A percentile compares a stretch with the other conserved stretches of the same genome.
Evolutionary conservation across 768 basidiomycete genomes (phyloP).

Genomic region (Lentinus brumalis): DNA sequence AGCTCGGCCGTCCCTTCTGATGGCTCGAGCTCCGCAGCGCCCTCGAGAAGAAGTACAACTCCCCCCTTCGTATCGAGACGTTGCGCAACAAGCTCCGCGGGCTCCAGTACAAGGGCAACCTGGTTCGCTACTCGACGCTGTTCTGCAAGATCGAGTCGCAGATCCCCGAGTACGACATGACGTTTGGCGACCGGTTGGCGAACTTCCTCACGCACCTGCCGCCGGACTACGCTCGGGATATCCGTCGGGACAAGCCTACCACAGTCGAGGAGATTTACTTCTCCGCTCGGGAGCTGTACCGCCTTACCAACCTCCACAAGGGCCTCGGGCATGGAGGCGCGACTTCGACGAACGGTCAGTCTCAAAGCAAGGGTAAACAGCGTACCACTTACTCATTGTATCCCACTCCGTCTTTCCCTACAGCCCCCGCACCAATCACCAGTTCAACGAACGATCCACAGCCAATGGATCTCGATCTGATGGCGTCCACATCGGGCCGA

Average conservation of each 20-base stretch:
- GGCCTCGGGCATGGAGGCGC: not conserved
- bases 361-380: not conserved
- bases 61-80: constrained; percentile 5
- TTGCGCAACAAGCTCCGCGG: constrained; percentile 1
- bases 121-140: not conserved
- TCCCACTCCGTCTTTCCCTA: not conserved
- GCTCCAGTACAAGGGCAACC: constrained; percentile 4
- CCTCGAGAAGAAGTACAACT: constrained; percentile 2
- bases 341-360: not conserved
- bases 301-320: not conserved
- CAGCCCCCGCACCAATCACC: not conserved
- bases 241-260: constrained; percentile 9
- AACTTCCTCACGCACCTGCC: constrained; percentile 5
- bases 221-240: constrained; percentile 1
- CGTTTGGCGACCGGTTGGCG: constrained; percentile 2
- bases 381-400: not conserved
- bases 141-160: constrained; percentile 9
- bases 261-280: constrained; percentile 7
- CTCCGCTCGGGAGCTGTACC: constrained; percentile 1
- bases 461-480: constrained; percentile 9
- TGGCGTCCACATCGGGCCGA: not conserved
- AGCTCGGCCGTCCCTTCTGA: not conserved
- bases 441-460: not conserved
- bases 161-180: constrained; percentile 7
- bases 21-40: constrained; percentile 5